Conservation (phyloP, 257 asterid genomes). For the Forsythia viridissima region DNA sequence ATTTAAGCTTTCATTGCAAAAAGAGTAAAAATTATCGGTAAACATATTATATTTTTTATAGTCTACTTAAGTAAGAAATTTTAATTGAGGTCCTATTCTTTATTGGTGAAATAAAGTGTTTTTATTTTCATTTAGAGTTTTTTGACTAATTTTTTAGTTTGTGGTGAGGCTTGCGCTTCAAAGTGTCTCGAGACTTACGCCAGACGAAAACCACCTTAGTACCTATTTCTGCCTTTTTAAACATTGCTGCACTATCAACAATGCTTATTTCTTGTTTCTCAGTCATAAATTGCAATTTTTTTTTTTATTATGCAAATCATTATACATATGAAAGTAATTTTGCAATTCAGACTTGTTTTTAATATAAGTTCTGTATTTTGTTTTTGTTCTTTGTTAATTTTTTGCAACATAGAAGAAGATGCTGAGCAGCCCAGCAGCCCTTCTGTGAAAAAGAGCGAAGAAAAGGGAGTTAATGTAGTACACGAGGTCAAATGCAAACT, state of each 20-base stretch:
- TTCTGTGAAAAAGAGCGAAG: conserved; percentile 82
- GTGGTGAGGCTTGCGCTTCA: too few relatives aligned
- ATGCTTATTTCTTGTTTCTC: background rate
- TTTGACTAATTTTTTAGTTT: too few relatives aligned
- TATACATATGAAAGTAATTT: background rate
- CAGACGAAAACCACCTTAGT: too few relatives aligned
- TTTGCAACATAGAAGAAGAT: conserved; percentile 65
- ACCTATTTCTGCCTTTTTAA: too few relatives aligned
- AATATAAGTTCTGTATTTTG: conserved; percentile 18
- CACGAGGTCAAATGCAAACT: conserved; percentile 97
- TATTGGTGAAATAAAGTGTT: too few relatives aligned
- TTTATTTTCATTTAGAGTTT: too few relatives aligned
- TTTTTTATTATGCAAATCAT: background rate
- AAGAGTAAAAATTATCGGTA: too few relatives aligned
- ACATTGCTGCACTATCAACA: background rate
- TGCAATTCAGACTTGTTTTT: background rate
- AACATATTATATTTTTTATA: too few relatives aligned
- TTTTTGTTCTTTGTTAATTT: conserved; percentile 22
- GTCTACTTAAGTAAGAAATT: too few relatives aligned
- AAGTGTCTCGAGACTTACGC: too few relatives aligned
- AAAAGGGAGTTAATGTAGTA: conserved; percentile 66
- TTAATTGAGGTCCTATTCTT: too few relatives aligned
- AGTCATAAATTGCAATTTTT: background rate
- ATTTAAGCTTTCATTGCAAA: too few relatives aligned
- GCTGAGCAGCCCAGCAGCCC: conserved; percentile 93